phyloP scores from a whole-genome alignment of 345 rosid genomes.

The Euclidium syriacum region DNA sequence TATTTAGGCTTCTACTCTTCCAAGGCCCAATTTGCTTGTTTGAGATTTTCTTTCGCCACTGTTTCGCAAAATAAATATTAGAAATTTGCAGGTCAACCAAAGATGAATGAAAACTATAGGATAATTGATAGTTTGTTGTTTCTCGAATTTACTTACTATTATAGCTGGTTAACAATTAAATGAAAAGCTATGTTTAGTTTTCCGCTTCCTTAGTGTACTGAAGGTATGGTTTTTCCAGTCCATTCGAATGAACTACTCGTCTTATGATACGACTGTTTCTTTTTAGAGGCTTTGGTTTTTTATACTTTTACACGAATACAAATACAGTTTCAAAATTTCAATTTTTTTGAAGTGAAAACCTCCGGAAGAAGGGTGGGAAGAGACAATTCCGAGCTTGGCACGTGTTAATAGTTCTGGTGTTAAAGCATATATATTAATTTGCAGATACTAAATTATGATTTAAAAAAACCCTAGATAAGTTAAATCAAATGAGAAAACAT shows the following conservation, averaged over 20 bases:
- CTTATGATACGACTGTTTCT: too few species aligned
- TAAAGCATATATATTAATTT: neutral
- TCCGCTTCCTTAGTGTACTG: too few species aligned
- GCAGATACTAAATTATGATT: neutral
- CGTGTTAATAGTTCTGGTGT: neutral
- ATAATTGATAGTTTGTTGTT: too few species aligned
- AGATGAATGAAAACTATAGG: neutral
- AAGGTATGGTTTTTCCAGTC: too few species aligned
- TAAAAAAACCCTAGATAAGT: neutral
- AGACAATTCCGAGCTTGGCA: neutral
- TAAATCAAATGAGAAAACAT: neutral
- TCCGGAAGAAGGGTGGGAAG: slow-evolving; percentile 12
- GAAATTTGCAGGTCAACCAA: neutral
- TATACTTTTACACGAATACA: neutral
- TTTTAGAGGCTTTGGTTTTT: neutral
- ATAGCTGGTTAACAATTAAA: too few species aligned
- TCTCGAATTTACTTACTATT: neutral
- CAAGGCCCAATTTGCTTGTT: neutral
- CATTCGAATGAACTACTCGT: too few species aligned
- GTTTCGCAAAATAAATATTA: neutral
- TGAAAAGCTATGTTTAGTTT: too few species aligned
- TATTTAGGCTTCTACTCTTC: slow-evolving; percentile 3
- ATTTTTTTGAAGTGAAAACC: neutral
- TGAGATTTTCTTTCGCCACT: neutral
- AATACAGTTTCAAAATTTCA: neutral